Percentiles rank a stretch among this genome's conserved stretches.
Evolutionary conservation across 371 early-diverging fungal genomes (phyloP).

Genomic region (Nosema muscidifuracis): DNA sequence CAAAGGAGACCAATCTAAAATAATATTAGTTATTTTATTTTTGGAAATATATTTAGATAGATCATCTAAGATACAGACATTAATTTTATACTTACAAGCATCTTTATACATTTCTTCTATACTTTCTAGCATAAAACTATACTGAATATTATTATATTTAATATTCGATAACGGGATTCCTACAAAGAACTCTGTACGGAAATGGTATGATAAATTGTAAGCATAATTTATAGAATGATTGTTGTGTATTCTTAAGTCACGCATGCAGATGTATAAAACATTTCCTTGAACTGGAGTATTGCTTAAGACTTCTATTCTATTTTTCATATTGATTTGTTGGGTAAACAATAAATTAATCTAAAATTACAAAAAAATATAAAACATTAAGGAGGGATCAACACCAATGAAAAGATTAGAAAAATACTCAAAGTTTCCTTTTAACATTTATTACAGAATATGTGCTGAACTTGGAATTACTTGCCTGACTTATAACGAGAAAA

Average conservation of each 20-base stretch:
- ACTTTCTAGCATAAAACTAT: slow-evolving; percentile 11
- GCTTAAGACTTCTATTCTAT: not conserved
- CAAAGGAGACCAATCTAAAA: slow-evolving; percentile 36
- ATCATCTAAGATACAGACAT: slow-evolving; percentile 1
- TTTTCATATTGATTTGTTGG: not conserved
- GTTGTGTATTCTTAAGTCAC: slow-evolving; percentile 37
- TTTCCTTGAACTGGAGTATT: not conserved
- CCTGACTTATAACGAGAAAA: slow-evolving; percentile 42
- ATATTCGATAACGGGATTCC: not conserved
- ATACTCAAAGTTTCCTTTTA: not conserved
- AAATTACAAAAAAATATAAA: not conserved
- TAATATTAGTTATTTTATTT: slow-evolving; percentile 11
- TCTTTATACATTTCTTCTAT: slow-evolving; percentile 10
- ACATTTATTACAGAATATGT: slow-evolving; percentile 48
- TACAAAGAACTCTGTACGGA: not conserved
- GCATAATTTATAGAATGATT: slow-evolving; percentile 21
- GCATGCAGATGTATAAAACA: slow-evolving; percentile 25
- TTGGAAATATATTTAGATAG: not conserved
- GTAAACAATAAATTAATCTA: not conserved
- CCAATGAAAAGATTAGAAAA: slow-evolving; percentile 8
- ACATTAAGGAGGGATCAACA: not conserved
- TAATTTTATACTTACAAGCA: slow-evolving; percentile 6
- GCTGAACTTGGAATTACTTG: slow-evolving; percentile 52
- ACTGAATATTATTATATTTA: slow-evolving; percentile 18
- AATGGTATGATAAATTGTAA: slow-evolving; percentile 1